Percentiles rank a stretch among this genome's conserved stretches.
These are phyloP conservation scores for Chaetoceros tenuissimus DNA, from an alignment of 108 stramenopile genomes.

Conservation along the genomic window DNA sequence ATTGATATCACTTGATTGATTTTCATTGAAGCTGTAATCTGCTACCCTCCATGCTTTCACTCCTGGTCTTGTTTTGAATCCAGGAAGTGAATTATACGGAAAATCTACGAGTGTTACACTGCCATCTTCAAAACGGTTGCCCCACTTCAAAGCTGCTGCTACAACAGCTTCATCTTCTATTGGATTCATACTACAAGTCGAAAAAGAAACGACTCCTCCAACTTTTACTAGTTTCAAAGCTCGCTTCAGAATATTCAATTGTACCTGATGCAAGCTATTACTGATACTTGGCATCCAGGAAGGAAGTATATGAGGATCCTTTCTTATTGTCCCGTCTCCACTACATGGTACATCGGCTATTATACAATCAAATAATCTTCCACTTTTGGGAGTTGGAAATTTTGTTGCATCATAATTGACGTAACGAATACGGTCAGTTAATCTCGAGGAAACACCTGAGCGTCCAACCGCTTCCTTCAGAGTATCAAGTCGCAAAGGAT, in stretches of 20 bases:
- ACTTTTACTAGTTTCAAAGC: conserved; percentile 53
- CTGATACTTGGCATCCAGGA: conserved; percentile 55
- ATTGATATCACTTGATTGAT: conserved; percentile 12
- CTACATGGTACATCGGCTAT: conserved; percentile 86
- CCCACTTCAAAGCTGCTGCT: conserved; percentile 37
- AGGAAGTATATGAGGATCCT: conserved; percentile 64
- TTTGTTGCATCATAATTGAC: conserved; percentile 40
- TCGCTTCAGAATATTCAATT: conserved; percentile 62
- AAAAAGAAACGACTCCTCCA: conserved; percentile 74
- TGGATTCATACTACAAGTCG: conserved; percentile 85
- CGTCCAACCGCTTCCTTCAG: conserved; percentile 57
- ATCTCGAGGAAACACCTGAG: conserved; percentile 29
- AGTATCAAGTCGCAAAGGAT: conserved; percentile 46
- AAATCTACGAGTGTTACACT: conserved; percentile 36
- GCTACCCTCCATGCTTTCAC: conserved; percentile 58
- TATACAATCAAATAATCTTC: conserved; percentile 43
- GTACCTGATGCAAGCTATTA: conserved; percentile 59
- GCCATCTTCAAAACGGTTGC: not conserved
- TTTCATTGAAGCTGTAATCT: conserved; percentile 30
- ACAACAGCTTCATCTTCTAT: conserved; percentile 93
- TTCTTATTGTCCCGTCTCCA: conserved; percentile 85
- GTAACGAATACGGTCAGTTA: conserved; percentile 27
- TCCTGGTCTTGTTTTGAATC: conserved; percentile 41
- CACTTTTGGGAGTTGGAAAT: conserved; percentile 24
- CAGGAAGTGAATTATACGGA: conserved; percentile 23